phyloP scores from a whole-genome alignment of 441 rosid genomes.

The Breynia disticha region DNA sequence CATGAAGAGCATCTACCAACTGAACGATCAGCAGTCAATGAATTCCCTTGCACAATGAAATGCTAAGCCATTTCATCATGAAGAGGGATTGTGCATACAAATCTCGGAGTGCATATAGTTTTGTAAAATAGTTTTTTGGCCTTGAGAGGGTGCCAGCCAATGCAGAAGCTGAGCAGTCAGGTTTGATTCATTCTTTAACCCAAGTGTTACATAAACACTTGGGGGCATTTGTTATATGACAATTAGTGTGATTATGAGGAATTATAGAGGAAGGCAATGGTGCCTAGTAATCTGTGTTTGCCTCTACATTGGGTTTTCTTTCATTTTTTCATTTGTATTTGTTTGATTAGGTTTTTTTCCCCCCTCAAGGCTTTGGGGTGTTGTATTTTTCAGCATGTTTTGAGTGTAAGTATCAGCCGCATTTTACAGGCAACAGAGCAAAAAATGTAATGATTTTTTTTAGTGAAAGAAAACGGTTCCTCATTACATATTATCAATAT shows the following conservation, averaged over 20 bases:
- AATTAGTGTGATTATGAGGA: slow-evolving; percentile 26
- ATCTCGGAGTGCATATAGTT: slow-evolving; percentile 18
- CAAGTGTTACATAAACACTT: slow-evolving; percentile 32
- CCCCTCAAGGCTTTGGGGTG: slow-evolving; percentile 21
- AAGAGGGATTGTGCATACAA: slow-evolving; percentile 34
- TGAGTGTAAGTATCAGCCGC: slow-evolving; percentile 24
- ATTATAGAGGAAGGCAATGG: slow-evolving; percentile 17
- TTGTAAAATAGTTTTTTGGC: slow-evolving; percentile 21
- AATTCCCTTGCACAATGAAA: not conserved
- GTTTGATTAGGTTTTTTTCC: slow-evolving; percentile 2
- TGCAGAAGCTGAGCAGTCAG: slow-evolving; percentile 2
- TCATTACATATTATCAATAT: too few relatives aligned
- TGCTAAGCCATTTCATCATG: slow-evolving; percentile 1
- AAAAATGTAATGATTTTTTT: slow-evolving; percentile 12
- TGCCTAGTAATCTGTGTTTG: too few relatives aligned
- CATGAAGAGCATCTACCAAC: too few relatives aligned
- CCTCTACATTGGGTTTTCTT: slow-evolving; percentile 18
- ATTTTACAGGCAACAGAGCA: slow-evolving; percentile 24
- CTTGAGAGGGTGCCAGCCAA: not conserved
- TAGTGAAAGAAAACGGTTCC: too few relatives aligned
- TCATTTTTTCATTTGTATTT: slow-evolving; percentile 13
- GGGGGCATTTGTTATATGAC: slow-evolving; percentile 32
- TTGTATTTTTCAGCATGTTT: slow-evolving; percentile 13
- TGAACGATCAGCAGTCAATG: too few relatives aligned
- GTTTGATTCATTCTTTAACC: slow-evolving; percentile 27